phyloP scores from a whole-genome alignment of 805 yeast species.

The Myxozyma vanderwaltii region DNA sequence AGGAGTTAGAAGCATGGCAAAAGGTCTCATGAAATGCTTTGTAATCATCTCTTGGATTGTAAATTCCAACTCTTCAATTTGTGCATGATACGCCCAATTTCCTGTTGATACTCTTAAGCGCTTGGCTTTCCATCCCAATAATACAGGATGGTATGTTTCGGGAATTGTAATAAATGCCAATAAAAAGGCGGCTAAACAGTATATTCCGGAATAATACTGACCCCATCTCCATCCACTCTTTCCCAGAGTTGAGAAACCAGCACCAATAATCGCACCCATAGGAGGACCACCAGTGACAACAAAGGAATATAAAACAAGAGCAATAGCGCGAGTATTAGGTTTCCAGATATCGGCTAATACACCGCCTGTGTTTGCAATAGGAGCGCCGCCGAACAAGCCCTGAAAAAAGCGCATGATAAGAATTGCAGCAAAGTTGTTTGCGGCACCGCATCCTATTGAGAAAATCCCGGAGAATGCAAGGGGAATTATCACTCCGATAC shows the following conservation, averaged over 20 bases:
- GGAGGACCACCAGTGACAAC: conserved; percentile 51
- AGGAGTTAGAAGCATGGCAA: conserved; percentile 65
- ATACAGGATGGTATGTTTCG: conserved; percentile 48
- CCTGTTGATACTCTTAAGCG: conserved; percentile 76
- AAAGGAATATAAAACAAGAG: conserved; percentile 53
- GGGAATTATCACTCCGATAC: conserved; percentile 50
- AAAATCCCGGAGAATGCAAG: conserved; percentile 47
- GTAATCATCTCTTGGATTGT: conserved; percentile 66
- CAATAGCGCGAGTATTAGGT: conserved; percentile 55
- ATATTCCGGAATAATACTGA: conserved; percentile 54
- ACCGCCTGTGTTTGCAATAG: conserved; percentile 62
- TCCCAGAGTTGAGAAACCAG: conserved; percentile 49
- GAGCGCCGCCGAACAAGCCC: conserved; percentile 63
- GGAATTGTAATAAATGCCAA: conserved; percentile 44
- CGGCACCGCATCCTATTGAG: conserved; percentile 54
- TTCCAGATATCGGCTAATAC: conserved; percentile 58
- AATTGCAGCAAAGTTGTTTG: conserved; percentile 54
- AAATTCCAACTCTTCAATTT: conserved; percentile 82
- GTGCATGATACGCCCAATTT: conserved; percentile 82
- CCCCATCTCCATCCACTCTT: conserved; percentile 61
- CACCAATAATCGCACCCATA: conserved; percentile 54
- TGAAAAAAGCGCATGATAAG: conserved; percentile 58
- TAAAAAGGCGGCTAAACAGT: conserved; percentile 42
- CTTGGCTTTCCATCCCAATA: conserved; percentile 66
- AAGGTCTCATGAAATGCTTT: conserved; percentile 76